Evolutionary conservation across 768 basidiomycete genomes (phyloP), one percentile per base, ranked within the genome.

Genomic region (Dacryopinax primogenitus): DNA sequence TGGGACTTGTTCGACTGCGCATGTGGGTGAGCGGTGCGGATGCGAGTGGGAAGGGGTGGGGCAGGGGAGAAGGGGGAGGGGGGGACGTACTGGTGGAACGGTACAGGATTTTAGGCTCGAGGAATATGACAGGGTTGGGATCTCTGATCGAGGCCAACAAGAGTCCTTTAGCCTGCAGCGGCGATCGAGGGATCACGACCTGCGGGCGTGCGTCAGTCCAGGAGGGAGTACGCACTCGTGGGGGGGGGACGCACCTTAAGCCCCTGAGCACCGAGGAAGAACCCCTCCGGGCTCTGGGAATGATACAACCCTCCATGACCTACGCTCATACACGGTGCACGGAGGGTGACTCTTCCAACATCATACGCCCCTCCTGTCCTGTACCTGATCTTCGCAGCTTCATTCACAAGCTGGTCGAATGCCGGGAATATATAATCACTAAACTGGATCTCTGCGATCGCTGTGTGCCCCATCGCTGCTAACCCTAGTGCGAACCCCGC

Each of bases 91-190:
- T 83, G 70, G 93, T 84, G 47, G 92, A 93, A 62, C 93, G 86
- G 73, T 97, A 97, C 15, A 97, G 77, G 65, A 95, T 83, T 75
- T 97, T 86, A 47, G 93, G 93, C 74, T 97, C 93, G 86, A 97
- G 90, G 74, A 97, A 91, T 45, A 97, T 84, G 15, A 92, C 89
- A 0, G 94, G 94, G 71, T 94, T 94, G 0, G 91, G 90, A 71
- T 97, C 93, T 35, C 92, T 84, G 64, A 97, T 91, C 0, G 92
- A 86, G 16, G 84, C 83, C 9, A 96, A 79, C 3, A 97, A 78
- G 1, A 97, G 78, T 0, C 93, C 93, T 75, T 96, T 96, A n/a
- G 92, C 92, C 78, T 97, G 93, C 36, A 94, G 84, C 0, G 93
- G 93, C 1, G 92, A 92, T 37, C 93, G 87, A 1, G 93, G 93